A percentile compares a stretch with the other conserved stretches of the same genome.
These are phyloP conservation scores for Pisolithus thermaeus DNA, from an alignment of 1,284 basidiomycete species.

Conservation along the genomic window DNA sequence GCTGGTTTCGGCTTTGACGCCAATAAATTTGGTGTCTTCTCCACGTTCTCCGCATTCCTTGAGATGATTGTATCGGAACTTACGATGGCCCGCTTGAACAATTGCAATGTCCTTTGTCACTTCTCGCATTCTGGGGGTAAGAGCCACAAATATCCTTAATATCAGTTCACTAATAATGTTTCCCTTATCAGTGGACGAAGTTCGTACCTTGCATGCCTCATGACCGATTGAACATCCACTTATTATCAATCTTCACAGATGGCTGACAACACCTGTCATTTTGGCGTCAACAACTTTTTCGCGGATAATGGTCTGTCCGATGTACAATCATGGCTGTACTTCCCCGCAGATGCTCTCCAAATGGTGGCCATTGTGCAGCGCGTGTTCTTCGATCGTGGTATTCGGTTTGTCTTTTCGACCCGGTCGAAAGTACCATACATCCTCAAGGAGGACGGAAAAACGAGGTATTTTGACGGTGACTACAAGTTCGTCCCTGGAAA, in stretches of 20 bases:
- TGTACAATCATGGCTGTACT: constrained; percentile 73
- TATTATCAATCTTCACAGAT: constrained; percentile 34
- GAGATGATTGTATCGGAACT: constrained; percentile 85
- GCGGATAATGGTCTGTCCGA: constrained; percentile 81
- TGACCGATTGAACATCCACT: not conserved
- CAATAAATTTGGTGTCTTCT: constrained; percentile 76
- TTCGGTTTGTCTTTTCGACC: constrained; percentile 83
- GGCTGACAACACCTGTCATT: constrained; percentile 85
- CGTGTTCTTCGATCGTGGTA: constrained; percentile 75
- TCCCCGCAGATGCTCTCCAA: constrained; percentile 77
- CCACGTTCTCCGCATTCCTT: constrained; percentile 83
- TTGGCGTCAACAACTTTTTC: constrained; percentile 80
- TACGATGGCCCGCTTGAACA: constrained; percentile 85
- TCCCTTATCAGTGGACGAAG: constrained; percentile 50
- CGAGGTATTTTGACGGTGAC: constrained; percentile 59
- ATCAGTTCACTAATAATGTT: not conserved
- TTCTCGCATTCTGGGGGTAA: constrained; percentile 82
- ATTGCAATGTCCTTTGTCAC: constrained; percentile 80
- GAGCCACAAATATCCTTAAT: constrained; percentile 6
- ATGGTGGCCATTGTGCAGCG: constrained; percentile 72
- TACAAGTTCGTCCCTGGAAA: constrained; percentile 80
- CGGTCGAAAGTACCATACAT: constrained; percentile 84
- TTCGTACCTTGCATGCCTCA: constrained; percentile 13
- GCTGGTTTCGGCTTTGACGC: constrained; percentile 78
- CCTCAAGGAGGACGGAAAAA: constrained; percentile 67